Evolutionary conservation across 371 early-diverging fungal genomes (phyloP), one percentile per base, ranked within the genome.

Genomic region (Choanephora cucurbitarum): DNA sequence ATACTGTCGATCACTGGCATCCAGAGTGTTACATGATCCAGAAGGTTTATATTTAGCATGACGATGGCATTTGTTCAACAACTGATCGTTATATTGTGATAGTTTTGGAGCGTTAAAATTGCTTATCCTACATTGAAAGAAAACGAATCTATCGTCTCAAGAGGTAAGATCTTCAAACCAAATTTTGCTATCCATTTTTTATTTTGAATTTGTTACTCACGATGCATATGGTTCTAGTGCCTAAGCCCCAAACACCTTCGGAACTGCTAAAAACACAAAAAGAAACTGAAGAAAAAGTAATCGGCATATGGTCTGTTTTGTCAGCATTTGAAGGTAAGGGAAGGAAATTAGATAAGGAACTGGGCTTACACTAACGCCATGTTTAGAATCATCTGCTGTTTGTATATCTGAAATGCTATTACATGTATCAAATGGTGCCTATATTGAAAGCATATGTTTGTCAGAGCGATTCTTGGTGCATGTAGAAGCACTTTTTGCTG

Each of bases 1-100:
- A 86, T 58, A 66, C 77, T 49, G 85, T 90, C 21, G 88, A 87
- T 49, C 90, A 92, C 56, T 97, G 98, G 98, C 98, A 97, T 73
- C 96, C 96, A 13, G 95, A 95, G 67, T 97, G 98, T 70, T 97
- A 97, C 69, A 96, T 95, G 97, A 93, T 97, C 48, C 90, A 92
- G 80, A 96, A 93, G 72, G 72, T 72, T 61, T 21, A 49, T 11
- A 46, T 19, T 15, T 18, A 52, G n/a, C 6, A 24, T 17, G 10
- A 31, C 7, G 37, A 11, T 10, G 39, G 14, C 24, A 4, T 23
- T 21, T 41, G n/a, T 31, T 42, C 11, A 39, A 37, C 41, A 24
- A 43, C 31, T 33, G 24, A 31, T 31, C n/a, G 23, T 44, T 34
- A 23, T 37, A 44, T 57, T 10, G 13, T 4, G 1, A 17, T 58